phyloP scores from a whole-genome alignment of 805 yeast genomes.

The Zygosaccharomyces siamensis region DNA sequence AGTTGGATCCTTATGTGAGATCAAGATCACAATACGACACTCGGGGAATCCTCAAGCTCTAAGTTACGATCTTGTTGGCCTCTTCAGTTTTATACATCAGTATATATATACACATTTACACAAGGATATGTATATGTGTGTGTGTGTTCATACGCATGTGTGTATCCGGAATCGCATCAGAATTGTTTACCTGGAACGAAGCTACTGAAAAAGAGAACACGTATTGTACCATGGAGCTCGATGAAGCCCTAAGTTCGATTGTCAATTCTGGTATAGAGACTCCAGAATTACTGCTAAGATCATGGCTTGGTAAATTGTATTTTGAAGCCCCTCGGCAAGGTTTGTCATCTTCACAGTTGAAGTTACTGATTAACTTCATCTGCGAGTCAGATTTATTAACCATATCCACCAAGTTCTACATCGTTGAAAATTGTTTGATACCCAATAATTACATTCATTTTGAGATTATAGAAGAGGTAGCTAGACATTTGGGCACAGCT shows the following conservation, averaged over 20 bases:
- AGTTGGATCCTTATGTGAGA: slow-evolving; percentile 77
- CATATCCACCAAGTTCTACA: slow-evolving; percentile 17
- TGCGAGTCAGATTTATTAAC: slow-evolving; percentile 19
- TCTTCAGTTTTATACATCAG: neutral
- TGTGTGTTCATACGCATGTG: neutral
- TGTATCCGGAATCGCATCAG: neutral
- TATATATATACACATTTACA: neutral
- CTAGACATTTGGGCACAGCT: slow-evolving; percentile 32
- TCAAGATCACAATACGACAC: slow-evolving; percentile 77
- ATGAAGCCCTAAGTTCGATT: slow-evolving; percentile 5
- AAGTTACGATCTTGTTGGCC: slow-evolving; percentile 1
- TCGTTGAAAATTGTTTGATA: slow-evolving; percentile 27
- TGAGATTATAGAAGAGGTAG: slow-evolving; percentile 24
- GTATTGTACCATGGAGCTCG: slow-evolving; percentile 6
- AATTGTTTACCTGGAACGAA: neutral
- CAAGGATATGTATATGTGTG: neutral
- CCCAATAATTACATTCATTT: slow-evolving; percentile 31
- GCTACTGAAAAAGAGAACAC: neutral
- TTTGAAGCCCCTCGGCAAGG: slow-evolving; percentile 17
- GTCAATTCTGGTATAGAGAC: slow-evolving; percentile 6
- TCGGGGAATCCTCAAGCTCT: slow-evolving; percentile 45
- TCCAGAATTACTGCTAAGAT: slow-evolving; percentile 7
- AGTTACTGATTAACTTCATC: slow-evolving; percentile 16
- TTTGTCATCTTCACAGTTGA: slow-evolving; percentile 16
- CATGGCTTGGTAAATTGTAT: slow-evolving; percentile 15